phyloP scores from a whole-genome alignment of 371 early-diverging fungal species.

The Saksenaea vasiformis region DNA sequence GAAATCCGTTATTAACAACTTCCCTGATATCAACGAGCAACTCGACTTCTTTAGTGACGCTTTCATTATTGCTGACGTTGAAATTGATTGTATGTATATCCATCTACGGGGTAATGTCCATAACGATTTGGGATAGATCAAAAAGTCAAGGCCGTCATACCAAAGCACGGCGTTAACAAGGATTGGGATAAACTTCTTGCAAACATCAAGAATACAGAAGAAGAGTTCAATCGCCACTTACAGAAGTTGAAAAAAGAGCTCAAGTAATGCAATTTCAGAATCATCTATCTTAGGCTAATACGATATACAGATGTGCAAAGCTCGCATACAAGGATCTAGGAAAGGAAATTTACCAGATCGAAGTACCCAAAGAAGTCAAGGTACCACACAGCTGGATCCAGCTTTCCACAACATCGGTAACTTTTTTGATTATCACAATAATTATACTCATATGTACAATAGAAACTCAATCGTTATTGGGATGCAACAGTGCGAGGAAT shows the following conservation, averaged over 20 bases:
- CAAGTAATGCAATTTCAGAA: slow-evolving; percentile 37
- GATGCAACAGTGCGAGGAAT: slow-evolving; percentile 67
- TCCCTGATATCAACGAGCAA: slow-evolving; percentile 55
- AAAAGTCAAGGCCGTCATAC: slow-evolving; percentile 62
- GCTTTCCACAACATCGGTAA: slow-evolving; percentile 78
- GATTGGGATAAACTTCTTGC: slow-evolving; percentile 72
- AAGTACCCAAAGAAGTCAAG: slow-evolving; percentile 77
- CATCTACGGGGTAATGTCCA: not conserved
- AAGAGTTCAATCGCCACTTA: slow-evolving; percentile 68
- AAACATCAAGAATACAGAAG: slow-evolving; percentile 58
- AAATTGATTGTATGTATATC: slow-evolving; percentile 56
- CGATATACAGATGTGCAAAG: slow-evolving; percentile 38
- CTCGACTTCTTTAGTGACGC: slow-evolving; percentile 69
- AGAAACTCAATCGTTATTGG: slow-evolving; percentile 89
- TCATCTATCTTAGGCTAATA: not conserved
- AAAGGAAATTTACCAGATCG: slow-evolving; percentile 95
- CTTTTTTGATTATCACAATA: not conserved
- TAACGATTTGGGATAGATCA: slow-evolving; percentile 28
- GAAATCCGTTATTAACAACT: slow-evolving; percentile 35
- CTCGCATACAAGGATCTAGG: slow-evolving; percentile 88
- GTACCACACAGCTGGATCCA: slow-evolving; percentile 84
- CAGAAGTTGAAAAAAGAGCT: slow-evolving; percentile 61
- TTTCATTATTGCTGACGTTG: slow-evolving; percentile 75
- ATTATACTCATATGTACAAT: slow-evolving; percentile 9
- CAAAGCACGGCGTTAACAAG: slow-evolving; percentile 73